phyloP scores from a whole-genome alignment of 139 green algal species.

The Picocystis salinarum region DNA sequence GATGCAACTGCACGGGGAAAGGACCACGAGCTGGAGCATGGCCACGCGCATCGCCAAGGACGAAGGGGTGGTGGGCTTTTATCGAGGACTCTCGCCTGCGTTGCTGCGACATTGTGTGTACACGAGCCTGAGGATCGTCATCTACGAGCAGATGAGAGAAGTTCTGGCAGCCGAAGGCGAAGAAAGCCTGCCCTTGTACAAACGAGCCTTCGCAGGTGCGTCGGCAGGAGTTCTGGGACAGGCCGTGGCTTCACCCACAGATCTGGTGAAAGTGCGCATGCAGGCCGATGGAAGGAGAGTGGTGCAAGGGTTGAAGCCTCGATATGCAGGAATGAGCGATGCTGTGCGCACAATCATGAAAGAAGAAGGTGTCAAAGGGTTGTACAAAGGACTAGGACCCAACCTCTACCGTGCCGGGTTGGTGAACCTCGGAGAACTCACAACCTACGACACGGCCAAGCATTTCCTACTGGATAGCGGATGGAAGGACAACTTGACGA shows the following conservation, averaged over 20 bases:
- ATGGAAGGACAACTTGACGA: conserved; percentile 18
- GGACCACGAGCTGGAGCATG: background rate
- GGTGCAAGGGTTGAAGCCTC: too few species aligned
- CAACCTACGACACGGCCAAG: conserved; percentile 39
- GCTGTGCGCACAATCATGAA: conserved; percentile 3
- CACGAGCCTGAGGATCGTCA: conserved; percentile 26
- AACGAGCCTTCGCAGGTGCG: conserved; percentile 4
- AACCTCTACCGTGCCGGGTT: conserved; percentile 42
- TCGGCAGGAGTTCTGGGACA: conserved; percentile 32
- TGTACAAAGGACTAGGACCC: conserved; percentile 32
- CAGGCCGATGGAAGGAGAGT: conserved; percentile 13
- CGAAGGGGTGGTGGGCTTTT: conserved; percentile 23
- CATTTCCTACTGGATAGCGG: conserved; percentile 12
- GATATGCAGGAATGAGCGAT: conserved; percentile 12
- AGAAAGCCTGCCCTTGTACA: background rate
- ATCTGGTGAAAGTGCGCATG: conserved; percentile 47
- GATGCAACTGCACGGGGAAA: conserved; percentile 26
- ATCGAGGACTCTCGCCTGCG: conserved; percentile 27
- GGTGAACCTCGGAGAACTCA: conserved; percentile 50
- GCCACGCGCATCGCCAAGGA: conserved; percentile 9
- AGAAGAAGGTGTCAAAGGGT: conserved; percentile 23
- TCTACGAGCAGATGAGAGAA: conserved; percentile 32
- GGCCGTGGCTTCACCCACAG: conserved; percentile 31
- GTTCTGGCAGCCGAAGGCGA: background rate
- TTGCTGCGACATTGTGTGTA: conserved; percentile 35